phyloP scores from a whole-genome alignment of 257 asterid species.

The Capsicum chinense region DNA sequence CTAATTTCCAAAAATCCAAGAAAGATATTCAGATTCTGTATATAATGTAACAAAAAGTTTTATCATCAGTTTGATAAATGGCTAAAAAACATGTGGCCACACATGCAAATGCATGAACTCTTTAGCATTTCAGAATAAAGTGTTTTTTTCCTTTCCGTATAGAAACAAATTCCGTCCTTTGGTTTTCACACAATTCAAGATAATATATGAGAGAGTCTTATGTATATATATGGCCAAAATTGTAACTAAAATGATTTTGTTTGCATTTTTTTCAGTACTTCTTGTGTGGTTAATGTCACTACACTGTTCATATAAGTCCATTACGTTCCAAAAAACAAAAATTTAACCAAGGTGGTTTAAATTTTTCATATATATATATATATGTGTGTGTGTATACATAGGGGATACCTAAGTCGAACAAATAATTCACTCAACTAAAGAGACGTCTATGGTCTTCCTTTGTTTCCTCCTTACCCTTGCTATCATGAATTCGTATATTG shows the following conservation, averaged over 20 bases:
- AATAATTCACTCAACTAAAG: not conserved
- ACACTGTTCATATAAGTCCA: not conserved
- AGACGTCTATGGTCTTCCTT: not conserved
- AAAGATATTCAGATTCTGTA: slow-evolving; percentile 7
- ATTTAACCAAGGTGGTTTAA: not conserved
- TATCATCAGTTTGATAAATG: not conserved
- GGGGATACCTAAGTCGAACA: not conserved
- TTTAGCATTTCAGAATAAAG: slow-evolving; percentile 11
- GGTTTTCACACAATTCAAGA: slow-evolving; percentile 28
- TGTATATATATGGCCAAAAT: not conserved
- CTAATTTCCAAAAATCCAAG: slow-evolving; percentile 16
- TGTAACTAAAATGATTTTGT: not conserved
- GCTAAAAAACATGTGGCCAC: slow-evolving; percentile 34
- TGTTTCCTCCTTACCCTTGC: not conserved
- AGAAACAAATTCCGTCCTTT: slow-evolving; percentile 6
- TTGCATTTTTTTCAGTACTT: not conserved
- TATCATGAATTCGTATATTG: no score
- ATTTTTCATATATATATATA: not conserved
- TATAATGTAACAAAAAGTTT: slow-evolving; percentile 9
- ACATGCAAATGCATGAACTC: slow-evolving; percentile 34
- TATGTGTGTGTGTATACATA: no score
- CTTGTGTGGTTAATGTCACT: not conserved
- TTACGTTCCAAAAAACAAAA: not conserved
- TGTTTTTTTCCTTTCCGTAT: slow-evolving; percentile 16
- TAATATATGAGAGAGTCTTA: not conserved